Conservation (phyloP, 805 yeast species). For the Myxozyma monticola region DNA sequence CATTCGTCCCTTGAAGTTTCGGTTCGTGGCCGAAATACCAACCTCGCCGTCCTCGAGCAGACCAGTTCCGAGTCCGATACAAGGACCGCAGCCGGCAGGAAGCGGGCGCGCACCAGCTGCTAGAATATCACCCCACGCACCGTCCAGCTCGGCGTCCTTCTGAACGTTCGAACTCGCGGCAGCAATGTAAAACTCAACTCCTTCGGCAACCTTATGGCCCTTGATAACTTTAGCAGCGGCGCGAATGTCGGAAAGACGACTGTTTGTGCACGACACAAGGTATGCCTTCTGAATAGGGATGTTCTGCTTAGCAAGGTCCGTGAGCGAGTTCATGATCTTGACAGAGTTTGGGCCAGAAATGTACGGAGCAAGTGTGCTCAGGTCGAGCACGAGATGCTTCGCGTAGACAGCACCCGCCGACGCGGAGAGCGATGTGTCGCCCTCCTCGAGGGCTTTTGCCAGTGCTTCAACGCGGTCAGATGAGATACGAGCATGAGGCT, state of each 20-base stretch:
- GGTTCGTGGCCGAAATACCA: conserved; percentile 96
- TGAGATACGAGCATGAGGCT: conserved; percentile 79
- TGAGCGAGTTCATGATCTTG: conserved; percentile 77
- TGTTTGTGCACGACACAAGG: conserved; percentile 96
- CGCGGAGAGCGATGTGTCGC: conserved; percentile 30
- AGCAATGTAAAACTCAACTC: conserved; percentile 94
- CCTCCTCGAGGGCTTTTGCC: conserved; percentile 40
- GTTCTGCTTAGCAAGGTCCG: conserved; percentile 69
- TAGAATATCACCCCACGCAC: conserved; percentile 87
- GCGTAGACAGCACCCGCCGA: conserved; percentile 84
- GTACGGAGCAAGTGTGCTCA: conserved; percentile 78
- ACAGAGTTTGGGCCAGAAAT: conserved; percentile 98
- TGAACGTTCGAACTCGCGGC: conserved; percentile 96
- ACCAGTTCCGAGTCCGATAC: conserved; percentile 97
- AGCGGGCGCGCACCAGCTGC: conserved; percentile 93
- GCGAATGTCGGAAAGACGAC: conserved; percentile 85
- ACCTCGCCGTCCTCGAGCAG: conserved; percentile 92
- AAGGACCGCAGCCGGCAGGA: conserved; percentile 99
- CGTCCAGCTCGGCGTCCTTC: conserved; percentile 82
- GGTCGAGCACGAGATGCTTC: conserved; percentile 79
- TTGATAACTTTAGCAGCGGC: conserved; percentile 89
- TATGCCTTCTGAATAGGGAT: conserved; percentile 90
- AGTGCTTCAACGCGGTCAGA: conserved; percentile 56
- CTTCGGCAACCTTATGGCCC: conserved; percentile 79
- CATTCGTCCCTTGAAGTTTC: conserved; percentile 99